Conservation (phyloP, 495 filamentous ascomycete genomes). For the Haplographium delicatum region DNA sequence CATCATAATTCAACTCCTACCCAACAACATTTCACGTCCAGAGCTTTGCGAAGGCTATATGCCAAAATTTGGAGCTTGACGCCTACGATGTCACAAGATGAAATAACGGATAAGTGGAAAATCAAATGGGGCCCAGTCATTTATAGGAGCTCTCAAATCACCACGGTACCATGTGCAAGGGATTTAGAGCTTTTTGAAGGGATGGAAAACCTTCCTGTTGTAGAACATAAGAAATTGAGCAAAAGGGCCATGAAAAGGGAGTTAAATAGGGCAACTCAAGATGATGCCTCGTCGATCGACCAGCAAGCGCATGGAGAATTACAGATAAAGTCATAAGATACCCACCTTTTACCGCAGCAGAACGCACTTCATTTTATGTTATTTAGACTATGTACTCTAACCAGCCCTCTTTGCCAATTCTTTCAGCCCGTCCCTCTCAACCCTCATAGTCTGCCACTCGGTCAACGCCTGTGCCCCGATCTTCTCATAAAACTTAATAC, state of each 20-base stretch:
- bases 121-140: conserved; percentile 19
- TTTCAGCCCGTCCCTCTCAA: conserved; percentile 66
- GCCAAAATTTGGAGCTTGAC: conserved; percentile 17
- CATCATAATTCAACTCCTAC: background rate
- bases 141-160: background rate
- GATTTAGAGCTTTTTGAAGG: conserved; percentile 22
- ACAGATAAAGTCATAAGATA: no score
- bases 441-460: conserved; percentile 90
- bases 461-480: conserved; percentile 70
- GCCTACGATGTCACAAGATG: conserved; percentile 18
- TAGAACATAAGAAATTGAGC: no score
- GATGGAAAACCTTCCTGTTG: background rate
- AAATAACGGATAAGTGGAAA: conserved; percentile 10
- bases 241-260: no score
- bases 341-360: background rate
- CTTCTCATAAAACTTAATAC: conserved; percentile 79
- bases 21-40: background rate
- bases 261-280: no score
- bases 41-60: conserved; percentile 14
- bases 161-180: conserved; percentile 1
- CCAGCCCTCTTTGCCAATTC: conserved; percentile 46
- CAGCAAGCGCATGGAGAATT: no score
- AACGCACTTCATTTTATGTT: conserved; percentile 1
- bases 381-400: no score
- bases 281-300: no score